A percentile compares a stretch with the other conserved stretches of the same genome.
These are phyloP conservation scores for Ustilago nuda DNA, from an alignment of 1,284 basidiomycete genomes.

Conservation along the genomic window DNA sequence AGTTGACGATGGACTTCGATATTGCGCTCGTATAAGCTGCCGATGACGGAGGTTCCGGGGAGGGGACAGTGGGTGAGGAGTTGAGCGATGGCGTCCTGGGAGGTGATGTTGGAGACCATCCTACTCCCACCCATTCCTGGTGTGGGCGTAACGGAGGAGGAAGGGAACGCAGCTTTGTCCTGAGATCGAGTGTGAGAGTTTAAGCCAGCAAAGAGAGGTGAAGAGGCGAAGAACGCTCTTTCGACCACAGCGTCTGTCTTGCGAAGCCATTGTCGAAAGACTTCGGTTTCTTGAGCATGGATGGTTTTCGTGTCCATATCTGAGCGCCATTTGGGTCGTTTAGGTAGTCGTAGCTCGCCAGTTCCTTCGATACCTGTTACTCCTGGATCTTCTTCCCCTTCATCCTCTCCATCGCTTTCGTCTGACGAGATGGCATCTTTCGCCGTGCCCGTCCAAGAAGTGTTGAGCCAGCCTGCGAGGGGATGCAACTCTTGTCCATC, in stretches of 20 bases:
- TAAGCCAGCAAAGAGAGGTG: slow-evolving; percentile 38
- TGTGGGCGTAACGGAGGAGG: background rate
- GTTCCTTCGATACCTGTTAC: slow-evolving; percentile 36
- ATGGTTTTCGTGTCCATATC: slow-evolving; percentile 57
- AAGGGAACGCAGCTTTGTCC: slow-evolving; percentile 33
- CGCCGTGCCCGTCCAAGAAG: background rate
- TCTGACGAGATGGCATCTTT: slow-evolving; percentile 9
- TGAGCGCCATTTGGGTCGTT: slow-evolving; percentile 52
- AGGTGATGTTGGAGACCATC: slow-evolving; percentile 40
- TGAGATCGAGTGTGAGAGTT: slow-evolving; percentile 38
- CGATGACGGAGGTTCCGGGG: slow-evolving; percentile 72
- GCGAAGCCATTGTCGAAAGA: slow-evolving; percentile 55
- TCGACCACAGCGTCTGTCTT: slow-evolving; percentile 54
- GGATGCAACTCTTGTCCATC: slow-evolving; percentile 25
- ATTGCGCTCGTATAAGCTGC: slow-evolving; percentile 73
- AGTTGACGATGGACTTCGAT: slow-evolving; percentile 60
- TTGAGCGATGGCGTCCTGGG: slow-evolving; percentile 29
- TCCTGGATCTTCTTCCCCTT: slow-evolving; percentile 17
- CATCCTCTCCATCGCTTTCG: slow-evolving; percentile 7
- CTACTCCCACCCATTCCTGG: slow-evolving; percentile 35
- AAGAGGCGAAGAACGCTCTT: slow-evolving; percentile 50
- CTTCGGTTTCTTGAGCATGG: slow-evolving; percentile 53
- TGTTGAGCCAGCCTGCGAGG: slow-evolving; percentile 31
- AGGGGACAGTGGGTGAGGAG: slow-evolving; percentile 37
- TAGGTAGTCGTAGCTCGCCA: slow-evolving; percentile 50